Evolutionary conservation across 169 alveolate genomes (phyloP).

Genomic region (Plasmodium knowlesi): DNA sequence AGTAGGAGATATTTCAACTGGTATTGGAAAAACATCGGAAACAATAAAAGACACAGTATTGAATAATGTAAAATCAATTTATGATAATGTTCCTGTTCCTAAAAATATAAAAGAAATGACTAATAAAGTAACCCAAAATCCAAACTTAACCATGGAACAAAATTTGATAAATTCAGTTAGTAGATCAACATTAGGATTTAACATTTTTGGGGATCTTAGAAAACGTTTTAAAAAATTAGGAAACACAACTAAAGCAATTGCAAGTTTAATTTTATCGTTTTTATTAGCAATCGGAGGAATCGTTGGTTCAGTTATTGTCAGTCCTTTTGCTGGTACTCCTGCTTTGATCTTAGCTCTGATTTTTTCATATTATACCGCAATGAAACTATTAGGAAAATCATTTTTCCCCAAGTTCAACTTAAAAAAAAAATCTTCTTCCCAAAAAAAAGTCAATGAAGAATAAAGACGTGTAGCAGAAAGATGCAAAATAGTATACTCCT

Average conservation of each 20-base stretch:
- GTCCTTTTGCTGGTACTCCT: neutral
- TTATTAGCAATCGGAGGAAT: neutral
- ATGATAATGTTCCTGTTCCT: neutral
- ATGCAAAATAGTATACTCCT: neutral
- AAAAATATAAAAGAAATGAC: neutral
- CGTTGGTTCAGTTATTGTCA: neutral
- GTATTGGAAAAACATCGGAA: constrained; percentile 21
- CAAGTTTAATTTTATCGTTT: neutral
- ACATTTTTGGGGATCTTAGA: neutral
- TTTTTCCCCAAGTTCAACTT: neutral
- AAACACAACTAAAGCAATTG: neutral
- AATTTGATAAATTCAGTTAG: neutral
- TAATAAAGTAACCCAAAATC: neutral
- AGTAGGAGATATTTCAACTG: constrained; percentile 22
- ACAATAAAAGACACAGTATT: constrained; percentile 9
- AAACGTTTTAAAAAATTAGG: neutral
- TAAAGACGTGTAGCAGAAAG: neutral
- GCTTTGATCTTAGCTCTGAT: neutral
- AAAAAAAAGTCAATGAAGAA: neutral
- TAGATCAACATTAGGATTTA: neutral
- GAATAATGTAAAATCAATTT: constrained; percentile 6
- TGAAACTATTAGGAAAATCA: neutral
- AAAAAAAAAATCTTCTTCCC: neutral
- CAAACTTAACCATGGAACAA: neutral
- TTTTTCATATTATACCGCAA: neutral